Conservation (phyloP, 2,329 filamentous ascomycete genomes). For the Ceratocystis cacaofunesta region DNA sequence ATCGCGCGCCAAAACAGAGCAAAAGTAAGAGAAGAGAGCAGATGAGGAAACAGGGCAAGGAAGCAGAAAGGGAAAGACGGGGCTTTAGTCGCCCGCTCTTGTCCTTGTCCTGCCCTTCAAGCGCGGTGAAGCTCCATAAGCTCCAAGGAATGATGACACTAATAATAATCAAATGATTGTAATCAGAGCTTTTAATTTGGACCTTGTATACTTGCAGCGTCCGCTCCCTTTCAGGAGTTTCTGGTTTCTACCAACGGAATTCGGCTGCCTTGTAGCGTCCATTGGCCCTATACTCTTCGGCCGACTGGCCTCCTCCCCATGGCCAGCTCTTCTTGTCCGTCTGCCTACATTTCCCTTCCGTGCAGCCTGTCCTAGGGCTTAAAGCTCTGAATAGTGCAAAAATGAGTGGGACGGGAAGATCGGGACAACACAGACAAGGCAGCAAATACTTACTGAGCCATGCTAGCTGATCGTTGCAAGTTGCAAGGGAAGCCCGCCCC, state of each 20-base stretch:
- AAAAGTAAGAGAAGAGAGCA: not conserved
- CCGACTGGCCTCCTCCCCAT: too few species aligned
- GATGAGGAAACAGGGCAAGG: not conserved
- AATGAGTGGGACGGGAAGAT: too few species aligned
- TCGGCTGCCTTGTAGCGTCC: not conserved
- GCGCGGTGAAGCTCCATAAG: not conserved
- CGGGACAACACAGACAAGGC: too few species aligned
- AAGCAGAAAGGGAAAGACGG: not conserved
- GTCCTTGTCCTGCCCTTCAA: not conserved
- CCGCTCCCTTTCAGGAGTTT: not conserved
- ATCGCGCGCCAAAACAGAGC: not conserved
- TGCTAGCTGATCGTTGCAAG: too few species aligned
- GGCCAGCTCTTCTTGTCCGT: too few species aligned
- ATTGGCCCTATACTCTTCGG: too few species aligned
- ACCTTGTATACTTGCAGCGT: not conserved
- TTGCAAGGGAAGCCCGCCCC: too few species aligned
- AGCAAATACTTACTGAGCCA: too few species aligned
- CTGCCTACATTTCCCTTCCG: too few species aligned
- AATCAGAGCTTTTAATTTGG: not conserved
- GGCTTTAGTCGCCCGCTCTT: not conserved
- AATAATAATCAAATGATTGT: not conserved
- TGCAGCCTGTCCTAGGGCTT: too few species aligned
- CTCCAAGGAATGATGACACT: not conserved
- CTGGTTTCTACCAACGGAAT: not conserved
- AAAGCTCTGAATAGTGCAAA: too few species aligned